phyloP scores from a whole-genome alignment of 2,329 filamentous ascomycete species.

The Verticillium nubilum region DNA sequence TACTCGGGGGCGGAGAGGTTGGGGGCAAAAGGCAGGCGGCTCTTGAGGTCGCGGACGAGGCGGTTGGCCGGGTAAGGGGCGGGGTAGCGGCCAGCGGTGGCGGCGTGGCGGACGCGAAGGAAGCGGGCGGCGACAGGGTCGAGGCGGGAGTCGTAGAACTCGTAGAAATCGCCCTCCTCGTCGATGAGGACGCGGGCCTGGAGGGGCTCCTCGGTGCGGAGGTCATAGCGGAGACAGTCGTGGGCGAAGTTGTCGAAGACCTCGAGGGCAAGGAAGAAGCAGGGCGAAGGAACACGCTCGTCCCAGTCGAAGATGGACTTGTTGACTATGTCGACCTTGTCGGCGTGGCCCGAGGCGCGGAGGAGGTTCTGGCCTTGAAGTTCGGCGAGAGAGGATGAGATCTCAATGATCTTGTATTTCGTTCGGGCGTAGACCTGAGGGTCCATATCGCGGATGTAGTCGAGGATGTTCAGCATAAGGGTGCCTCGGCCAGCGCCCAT shows the following conservation, averaged over 20 bases:
- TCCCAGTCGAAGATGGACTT: constrained; percentile 93
- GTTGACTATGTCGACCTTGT: constrained; percentile 92
- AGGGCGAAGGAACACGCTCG: constrained; percentile 80
- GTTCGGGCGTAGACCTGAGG: constrained; percentile 92
- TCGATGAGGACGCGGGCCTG: constrained; percentile 90
- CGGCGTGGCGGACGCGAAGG: constrained; percentile 76
- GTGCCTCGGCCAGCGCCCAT: constrained; percentile 98
- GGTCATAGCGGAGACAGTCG: constrained; percentile 88
- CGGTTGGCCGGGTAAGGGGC: constrained; percentile 51
- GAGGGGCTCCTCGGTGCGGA: constrained; percentile 70
- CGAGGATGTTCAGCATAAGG: constrained; percentile 95
- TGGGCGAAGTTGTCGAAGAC: constrained; percentile 99
- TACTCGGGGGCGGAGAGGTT: constrained; percentile 85
- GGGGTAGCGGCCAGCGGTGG: constrained; percentile 59
- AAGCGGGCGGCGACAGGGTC: constrained; percentile 81
- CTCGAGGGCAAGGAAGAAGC: constrained; percentile 96
- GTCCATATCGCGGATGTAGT: constrained; percentile 86
- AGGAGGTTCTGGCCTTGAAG: constrained; percentile 70
- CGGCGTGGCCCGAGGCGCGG: constrained; percentile 66
- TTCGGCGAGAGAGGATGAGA: constrained; percentile 73
- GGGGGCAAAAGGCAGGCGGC: constrained; percentile 61
- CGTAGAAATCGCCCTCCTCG: constrained; percentile 80
- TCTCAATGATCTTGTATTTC: constrained; percentile 93
- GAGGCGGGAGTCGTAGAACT: constrained; percentile 78
- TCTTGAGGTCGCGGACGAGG: constrained; percentile 56